Conservation (phyloP, 2,329 filamentous ascomycete genomes). For the Sporothrix inflata region DNA sequence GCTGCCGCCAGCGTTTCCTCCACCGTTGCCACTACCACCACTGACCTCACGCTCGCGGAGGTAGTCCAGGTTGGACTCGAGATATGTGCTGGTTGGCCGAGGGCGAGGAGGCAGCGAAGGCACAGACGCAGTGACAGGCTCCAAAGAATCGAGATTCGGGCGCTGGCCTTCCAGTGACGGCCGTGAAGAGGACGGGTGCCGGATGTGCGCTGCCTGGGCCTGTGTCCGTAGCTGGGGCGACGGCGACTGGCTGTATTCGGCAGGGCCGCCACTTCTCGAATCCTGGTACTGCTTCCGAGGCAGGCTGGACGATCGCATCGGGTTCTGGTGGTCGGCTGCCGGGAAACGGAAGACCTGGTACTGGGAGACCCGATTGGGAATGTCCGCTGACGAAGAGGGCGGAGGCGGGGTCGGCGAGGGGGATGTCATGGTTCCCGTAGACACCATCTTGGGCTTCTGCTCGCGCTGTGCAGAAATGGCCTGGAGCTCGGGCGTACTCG, state of each 20-base stretch:
- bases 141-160: constrained; percentile 65
- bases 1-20: not conserved
- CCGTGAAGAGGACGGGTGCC: constrained; percentile 56
- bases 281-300: constrained; percentile 36
- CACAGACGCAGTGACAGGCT: constrained; percentile 46
- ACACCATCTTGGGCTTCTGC: constrained; percentile 48
- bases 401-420: constrained; percentile 55
- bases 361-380: constrained; percentile 42
- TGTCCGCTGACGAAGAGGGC: constrained; percentile 33
- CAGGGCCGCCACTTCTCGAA: constrained; percentile 10
- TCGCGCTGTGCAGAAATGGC: constrained; percentile 54
- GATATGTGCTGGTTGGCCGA: constrained; percentile 79
- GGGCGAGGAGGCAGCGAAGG: constrained; percentile 51
- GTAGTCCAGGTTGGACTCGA: constrained; percentile 81
- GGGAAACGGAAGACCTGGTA: constrained; percentile 50
- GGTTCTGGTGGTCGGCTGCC: constrained; percentile 42
- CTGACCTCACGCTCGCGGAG: constrained; percentile 71
- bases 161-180: constrained; percentile 73
- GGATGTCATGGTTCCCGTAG: constrained; percentile 78
- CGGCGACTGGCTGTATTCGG: constrained; percentile 36
- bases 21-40: constrained; percentile 37
- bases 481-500: constrained; percentile 63
- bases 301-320: constrained; percentile 45
- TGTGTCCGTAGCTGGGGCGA: constrained; percentile 21
- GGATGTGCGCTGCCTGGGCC: constrained; percentile 43